Evolutionary conservation across 306 rosid genomes (phyloP).

Genomic region (Vicia villosa): DNA sequence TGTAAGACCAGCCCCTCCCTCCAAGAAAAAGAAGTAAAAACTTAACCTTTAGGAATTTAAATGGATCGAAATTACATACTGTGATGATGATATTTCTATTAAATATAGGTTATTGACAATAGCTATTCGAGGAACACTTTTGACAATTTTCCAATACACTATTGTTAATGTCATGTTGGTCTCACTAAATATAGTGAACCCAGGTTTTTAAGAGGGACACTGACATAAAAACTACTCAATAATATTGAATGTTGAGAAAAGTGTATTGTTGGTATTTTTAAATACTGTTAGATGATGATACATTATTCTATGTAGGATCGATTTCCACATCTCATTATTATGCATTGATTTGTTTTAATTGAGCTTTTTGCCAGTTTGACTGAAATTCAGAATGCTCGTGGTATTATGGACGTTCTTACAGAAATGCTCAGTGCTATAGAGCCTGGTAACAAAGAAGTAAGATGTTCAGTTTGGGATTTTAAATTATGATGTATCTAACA

Average conservation of each 20-base stretch:
- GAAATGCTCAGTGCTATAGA: conserved; percentile 93
- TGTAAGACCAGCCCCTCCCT: neutral
- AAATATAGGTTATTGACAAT: neutral
- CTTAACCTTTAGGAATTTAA: neutral
- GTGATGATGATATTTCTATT: neutral
- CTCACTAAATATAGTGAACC: neutral
- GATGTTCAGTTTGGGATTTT: conserved; percentile 18
- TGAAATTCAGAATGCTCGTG: conserved; percentile 97
- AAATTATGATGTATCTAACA: conserved; percentile 26
- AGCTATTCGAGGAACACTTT: neutral
- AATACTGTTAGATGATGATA: neutral
- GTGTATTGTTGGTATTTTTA: conserved; percentile 1
- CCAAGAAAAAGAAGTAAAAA: neutral
- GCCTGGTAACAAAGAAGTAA: conserved; percentile 87
- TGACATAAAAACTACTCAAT: neutral
- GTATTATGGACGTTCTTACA: conserved; percentile 91
- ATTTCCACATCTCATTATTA: conserved; percentile 8
- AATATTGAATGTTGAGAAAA: neutral
- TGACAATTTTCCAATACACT: neutral
- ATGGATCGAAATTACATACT: neutral
- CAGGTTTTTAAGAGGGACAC: neutral
- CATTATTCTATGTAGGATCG: conserved; percentile 11
- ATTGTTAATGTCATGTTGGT: conserved; percentile 15
- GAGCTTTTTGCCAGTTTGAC: conserved; percentile 60
- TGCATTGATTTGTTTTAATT: conserved; percentile 33